A percentile compares a stretch with the other conserved stretches of the same genome.
Conservation (phyloP, 129 eudicot species). For the Tagetes patula region DNA sequence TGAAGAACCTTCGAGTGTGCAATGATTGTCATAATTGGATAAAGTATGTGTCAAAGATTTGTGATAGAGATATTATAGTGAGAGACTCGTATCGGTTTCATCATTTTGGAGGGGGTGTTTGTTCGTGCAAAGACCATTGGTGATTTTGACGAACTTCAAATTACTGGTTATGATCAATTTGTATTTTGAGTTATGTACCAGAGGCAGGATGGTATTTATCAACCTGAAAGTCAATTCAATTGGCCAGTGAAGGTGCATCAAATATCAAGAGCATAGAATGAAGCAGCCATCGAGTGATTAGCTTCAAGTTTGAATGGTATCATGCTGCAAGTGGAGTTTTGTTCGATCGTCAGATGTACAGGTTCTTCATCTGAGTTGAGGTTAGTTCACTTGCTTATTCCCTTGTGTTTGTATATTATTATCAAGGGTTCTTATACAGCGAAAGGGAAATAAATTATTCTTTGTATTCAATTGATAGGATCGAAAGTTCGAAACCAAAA, state of each 20-base stretch:
- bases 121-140: constrained; percentile 96
- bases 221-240: constrained; percentile 5
- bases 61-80: constrained; percentile 64
- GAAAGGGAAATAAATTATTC: neutral
- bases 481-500: neutral
- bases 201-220: constrained; percentile 6
- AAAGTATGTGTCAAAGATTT: constrained; percentile 68
- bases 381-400: constrained; percentile 14
- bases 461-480: neutral
- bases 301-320: constrained; percentile 10
- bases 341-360: neutral
- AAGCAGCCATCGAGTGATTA: constrained; percentile 9
- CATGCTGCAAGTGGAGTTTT: neutral
- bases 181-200: constrained; percentile 6
- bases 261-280: constrained; percentile 6
- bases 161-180: constrained; percentile 8
- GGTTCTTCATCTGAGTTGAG: neutral
- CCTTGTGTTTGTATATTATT: constrained; percentile 15
- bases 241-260: constrained; percentile 17
- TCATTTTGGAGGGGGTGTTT: constrained; percentile 75
- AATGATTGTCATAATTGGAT: constrained; percentile 97
- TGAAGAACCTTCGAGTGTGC: constrained; percentile 93
- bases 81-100: constrained; percentile 92
- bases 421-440: neutral
- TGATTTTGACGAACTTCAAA: constrained; percentile 29